Percentiles rank a stretch among this genome's conserved stretches.
phyloP scores from a whole-genome alignment of 768 basidiomycete genomes.

The Leccinum pellstonianum region DNA sequence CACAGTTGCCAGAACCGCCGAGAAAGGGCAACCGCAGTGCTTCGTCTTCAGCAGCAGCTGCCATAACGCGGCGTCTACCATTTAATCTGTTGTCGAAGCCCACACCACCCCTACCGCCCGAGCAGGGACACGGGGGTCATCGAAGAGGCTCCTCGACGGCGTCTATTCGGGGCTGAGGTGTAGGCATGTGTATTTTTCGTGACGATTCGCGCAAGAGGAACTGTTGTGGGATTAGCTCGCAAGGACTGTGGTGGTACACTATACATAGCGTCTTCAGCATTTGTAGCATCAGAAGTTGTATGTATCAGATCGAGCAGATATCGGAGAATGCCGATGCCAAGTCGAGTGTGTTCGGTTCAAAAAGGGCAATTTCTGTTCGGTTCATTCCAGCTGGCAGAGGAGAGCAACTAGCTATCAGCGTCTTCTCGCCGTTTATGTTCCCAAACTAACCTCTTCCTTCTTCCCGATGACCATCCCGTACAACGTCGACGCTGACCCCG shows the following conservation, averaged over 20 bases:
- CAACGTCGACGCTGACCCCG: slow-evolving; percentile 54
- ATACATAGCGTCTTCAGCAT: slow-evolving; percentile 12
- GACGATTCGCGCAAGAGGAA: neutral
- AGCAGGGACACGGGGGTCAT: slow-evolving; percentile 33
- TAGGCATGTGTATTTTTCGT: slow-evolving; percentile 9
- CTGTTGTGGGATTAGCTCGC: slow-evolving; percentile 29
- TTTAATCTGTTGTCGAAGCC: slow-evolving; percentile 67
- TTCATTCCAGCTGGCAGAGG: neutral
- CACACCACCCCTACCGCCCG: slow-evolving; percentile 33
- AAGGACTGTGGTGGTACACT: slow-evolving; percentile 16
- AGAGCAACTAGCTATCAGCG: neutral
- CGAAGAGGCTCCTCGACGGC: slow-evolving; percentile 45
- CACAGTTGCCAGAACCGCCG: slow-evolving; percentile 71
- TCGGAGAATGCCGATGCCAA: slow-evolving; percentile 29
- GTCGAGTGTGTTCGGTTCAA: slow-evolving; percentile 8
- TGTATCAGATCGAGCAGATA: neutral
- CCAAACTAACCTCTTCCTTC: slow-evolving; percentile 1
- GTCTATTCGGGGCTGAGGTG: slow-evolving; percentile 33
- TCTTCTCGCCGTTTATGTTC: slow-evolving; percentile 7
- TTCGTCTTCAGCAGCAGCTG: slow-evolving; percentile 49
- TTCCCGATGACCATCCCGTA: slow-evolving; percentile 59
- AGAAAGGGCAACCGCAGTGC: slow-evolving; percentile 39
- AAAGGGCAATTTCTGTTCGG: slow-evolving; percentile 14
- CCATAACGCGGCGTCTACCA: slow-evolving; percentile 54
- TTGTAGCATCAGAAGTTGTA: slow-evolving; percentile 16